Percentiles rank a stretch among this genome's conserved stretches.
phyloP scores from a whole-genome alignment of 2,329 filamentous ascomycete genomes.

The Coniochaeta sp. region DNA sequence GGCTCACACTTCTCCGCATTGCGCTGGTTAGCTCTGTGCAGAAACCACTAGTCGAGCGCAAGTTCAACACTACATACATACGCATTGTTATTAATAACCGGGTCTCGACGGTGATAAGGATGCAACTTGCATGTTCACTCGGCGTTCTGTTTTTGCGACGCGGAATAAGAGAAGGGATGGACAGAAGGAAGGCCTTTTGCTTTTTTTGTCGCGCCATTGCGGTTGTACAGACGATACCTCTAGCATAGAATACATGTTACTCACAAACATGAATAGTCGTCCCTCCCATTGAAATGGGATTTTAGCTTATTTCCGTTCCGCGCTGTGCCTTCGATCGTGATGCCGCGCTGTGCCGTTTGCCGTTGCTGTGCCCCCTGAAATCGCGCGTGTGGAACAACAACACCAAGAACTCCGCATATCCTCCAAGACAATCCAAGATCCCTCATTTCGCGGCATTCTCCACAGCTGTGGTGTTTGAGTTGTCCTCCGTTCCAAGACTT shows the following conservation, averaged over 20 bases:
- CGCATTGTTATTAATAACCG: not conserved
- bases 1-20: not conserved
- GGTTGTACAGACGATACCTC: not conserved
- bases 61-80: not conserved
- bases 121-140: not conserved
- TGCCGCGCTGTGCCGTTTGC: too few relatives aligned
- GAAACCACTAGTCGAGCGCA: not conserved
- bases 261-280: not conserved
- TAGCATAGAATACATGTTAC: not conserved
- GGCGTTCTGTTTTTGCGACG: not conserved
- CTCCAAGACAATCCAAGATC: not conserved
- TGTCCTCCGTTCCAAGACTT: not conserved
- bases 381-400: too few relatives aligned
- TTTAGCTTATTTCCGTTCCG: not conserved
- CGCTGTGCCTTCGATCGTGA: not conserved
- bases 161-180: not conserved
- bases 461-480: not conserved
- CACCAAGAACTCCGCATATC: not conserved
- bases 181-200: not conserved
- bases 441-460: not conserved
- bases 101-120: not conserved
- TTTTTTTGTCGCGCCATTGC: not conserved
- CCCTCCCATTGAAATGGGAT: not conserved
- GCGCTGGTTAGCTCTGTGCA: not conserved
- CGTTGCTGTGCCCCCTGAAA: too few relatives aligned